These are phyloP conservation scores for Capsicum chinense DNA, from an alignment of 257 asterid genomes.

Conservation along the genomic window DNA sequence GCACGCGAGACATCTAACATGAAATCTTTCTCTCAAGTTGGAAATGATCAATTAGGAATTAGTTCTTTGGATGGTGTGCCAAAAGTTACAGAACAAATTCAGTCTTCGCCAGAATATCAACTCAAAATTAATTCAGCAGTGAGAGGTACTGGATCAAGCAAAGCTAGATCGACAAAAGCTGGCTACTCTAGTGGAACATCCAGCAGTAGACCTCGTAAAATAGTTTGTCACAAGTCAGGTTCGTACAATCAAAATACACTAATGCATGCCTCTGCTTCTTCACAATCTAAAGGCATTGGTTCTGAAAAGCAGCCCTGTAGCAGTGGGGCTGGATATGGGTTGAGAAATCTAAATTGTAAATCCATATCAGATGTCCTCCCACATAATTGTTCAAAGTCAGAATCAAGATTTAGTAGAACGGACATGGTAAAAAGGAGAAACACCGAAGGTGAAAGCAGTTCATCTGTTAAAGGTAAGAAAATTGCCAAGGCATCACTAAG, in stretches of 20 bases:
- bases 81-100: slow-evolving; percentile 34
- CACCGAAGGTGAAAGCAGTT: slow-evolving; percentile 62
- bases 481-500: slow-evolving; percentile 20
- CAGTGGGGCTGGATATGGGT: slow-evolving; percentile 43
- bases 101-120: slow-evolving; percentile 36
- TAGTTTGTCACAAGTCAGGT: slow-evolving; percentile 39
- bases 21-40: slow-evolving; percentile 41
- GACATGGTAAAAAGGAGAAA: slow-evolving; percentile 48
- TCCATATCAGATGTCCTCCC: slow-evolving; percentile 53
- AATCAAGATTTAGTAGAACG: slow-evolving; percentile 45
- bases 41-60: slow-evolving; percentile 44
- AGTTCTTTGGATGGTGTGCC: slow-evolving; percentile 38
- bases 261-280: slow-evolving; percentile 39
- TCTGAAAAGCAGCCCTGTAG: slow-evolving; percentile 34
- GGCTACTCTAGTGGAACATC: slow-evolving; percentile 49
- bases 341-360: slow-evolving; percentile 54
- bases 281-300: slow-evolving; percentile 38
- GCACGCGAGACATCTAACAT: slow-evolving; percentile 39
- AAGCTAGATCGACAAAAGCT: slow-evolving; percentile 32
- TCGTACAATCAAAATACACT: slow-evolving; percentile 34
- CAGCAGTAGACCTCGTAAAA: slow-evolving; percentile 39
- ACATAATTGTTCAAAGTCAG: slow-evolving; percentile 42
- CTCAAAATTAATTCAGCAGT: slow-evolving; percentile 32
- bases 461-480: slow-evolving; percentile 48
- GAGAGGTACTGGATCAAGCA: slow-evolving; percentile 36